phyloP scores from a whole-genome alignment of 179 eudicot genomes.

The Amaranthus tricolor region DNA sequence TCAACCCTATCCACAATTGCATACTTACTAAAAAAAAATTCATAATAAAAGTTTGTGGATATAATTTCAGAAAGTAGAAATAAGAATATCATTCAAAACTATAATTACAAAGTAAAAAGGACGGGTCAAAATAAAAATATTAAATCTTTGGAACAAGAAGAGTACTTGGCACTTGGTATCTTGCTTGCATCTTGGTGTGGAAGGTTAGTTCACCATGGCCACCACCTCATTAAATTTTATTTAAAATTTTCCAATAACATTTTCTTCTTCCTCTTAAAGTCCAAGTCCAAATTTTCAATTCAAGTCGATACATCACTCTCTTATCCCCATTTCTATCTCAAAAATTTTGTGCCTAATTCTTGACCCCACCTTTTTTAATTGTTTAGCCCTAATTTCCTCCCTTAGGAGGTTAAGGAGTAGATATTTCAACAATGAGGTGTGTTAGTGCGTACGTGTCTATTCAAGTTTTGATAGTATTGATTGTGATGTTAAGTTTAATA shows the following conservation, averaged over 20 bases:
- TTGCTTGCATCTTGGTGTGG: background rate
- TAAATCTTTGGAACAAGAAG: background rate
- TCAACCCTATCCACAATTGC: too few relatives aligned
- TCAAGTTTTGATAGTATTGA: too few relatives aligned
- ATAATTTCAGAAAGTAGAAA: too few relatives aligned
- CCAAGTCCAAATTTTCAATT: background rate
- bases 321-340: slow-evolving; percentile 7
- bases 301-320: slow-evolving; percentile 6
- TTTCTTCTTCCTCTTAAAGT: background rate
- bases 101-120: too few relatives aligned
- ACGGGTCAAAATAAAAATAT: too few relatives aligned
- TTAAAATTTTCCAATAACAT: background rate
- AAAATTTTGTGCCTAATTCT: background rate
- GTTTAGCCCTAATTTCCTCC: background rate
- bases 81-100: too few relatives aligned
- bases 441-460: too few relatives aligned
- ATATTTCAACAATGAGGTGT: background rate
- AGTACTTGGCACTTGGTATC: background rate
- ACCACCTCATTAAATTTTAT: background rate
- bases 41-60: too few relatives aligned
- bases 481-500: too few relatives aligned
- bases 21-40: too few relatives aligned
- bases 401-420: background rate
- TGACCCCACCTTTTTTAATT: slow-evolving; percentile 7
- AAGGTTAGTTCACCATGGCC: background rate